phyloP scores from a whole-genome alignment of 768 basidiomycete genomes.

The Phlegmacium glaucopus region DNA sequence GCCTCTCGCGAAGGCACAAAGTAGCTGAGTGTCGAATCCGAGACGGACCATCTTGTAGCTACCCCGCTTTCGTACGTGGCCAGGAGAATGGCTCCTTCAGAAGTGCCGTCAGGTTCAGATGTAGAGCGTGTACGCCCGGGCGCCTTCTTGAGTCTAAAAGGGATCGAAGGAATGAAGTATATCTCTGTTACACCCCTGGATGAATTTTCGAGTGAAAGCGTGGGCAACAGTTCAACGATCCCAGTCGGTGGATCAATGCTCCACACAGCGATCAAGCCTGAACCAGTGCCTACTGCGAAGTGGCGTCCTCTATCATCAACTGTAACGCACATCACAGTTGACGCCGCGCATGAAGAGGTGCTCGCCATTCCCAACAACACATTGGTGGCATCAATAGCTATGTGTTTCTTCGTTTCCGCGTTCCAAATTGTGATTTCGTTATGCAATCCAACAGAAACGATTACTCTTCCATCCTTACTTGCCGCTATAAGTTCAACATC shows the following conservation, averaged over 20 bases:
- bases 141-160: slow-evolving; percentile 5
- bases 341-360: slow-evolving; percentile 45
- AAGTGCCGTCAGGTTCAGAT: slow-evolving; percentile 24
- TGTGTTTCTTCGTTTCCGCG: slow-evolving; percentile 35
- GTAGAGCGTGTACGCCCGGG: slow-evolving; percentile 16
- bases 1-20: slow-evolving; percentile 42
- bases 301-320: slow-evolving; percentile 58
- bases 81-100: slow-evolving; percentile 31
- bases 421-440: slow-evolving; percentile 78
- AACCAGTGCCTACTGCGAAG: slow-evolving; percentile 70
- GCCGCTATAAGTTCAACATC: slow-evolving; percentile 81
- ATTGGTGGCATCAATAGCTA: slow-evolving; percentile 49
- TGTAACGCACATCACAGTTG: slow-evolving; percentile 57
- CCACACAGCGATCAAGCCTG: slow-evolving; percentile 66
- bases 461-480: slow-evolving; percentile 60
- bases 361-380: slow-evolving; percentile 48
- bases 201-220: slow-evolving; percentile 38
- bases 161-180: slow-evolving; percentile 37
- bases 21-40: slow-evolving; percentile 28
- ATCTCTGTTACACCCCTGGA: slow-evolving; percentile 53
- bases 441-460: slow-evolving; percentile 72
- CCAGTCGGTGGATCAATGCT: slow-evolving; percentile 37
- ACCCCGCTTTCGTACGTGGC: slow-evolving; percentile 59
- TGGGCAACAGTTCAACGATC: slow-evolving; percentile 20
- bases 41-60: slow-evolving; percentile 52